phyloP scores from a whole-genome alignment of 2,329 filamentous ascomycete species.

The Clathrospora elynae region DNA sequence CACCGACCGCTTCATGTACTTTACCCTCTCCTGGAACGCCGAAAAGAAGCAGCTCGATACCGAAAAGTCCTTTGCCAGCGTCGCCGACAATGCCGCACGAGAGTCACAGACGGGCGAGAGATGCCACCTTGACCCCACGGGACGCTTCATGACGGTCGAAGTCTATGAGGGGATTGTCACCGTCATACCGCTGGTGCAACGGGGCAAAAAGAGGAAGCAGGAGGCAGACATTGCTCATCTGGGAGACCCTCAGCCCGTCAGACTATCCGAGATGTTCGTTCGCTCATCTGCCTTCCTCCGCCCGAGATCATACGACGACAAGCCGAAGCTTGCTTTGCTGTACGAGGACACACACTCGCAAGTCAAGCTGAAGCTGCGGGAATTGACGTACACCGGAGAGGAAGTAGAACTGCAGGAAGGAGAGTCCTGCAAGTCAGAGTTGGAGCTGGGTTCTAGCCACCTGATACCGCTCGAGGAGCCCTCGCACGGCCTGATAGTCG shows the following conservation, averaged over 20 bases:
- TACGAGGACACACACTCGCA: constrained; percentile 66
- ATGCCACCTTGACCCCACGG: constrained; percentile 81
- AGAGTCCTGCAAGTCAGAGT: constrained; percentile 57
- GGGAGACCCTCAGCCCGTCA: constrained; percentile 64
- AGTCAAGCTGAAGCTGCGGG: constrained; percentile 60
- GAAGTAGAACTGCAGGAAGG: constrained; percentile 60
- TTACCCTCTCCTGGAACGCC: constrained; percentile 83
- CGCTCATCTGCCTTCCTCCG: constrained; percentile 69
- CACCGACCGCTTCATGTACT: constrained; percentile 88
- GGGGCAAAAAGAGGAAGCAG: constrained; percentile 57
- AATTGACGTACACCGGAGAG: constrained; percentile 59
- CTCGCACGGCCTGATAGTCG: constrained; percentile 55
- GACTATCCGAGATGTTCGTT: constrained; percentile 70
- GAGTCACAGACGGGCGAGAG: constrained; percentile 83
- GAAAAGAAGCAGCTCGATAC: constrained; percentile 59
- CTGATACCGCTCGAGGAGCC: constrained; percentile 66
- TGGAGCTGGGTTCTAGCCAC: constrained; percentile 66
- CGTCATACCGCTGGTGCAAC: constrained; percentile 64
- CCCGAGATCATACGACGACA: constrained; percentile 54
- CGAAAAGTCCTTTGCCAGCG: constrained; percentile 63
- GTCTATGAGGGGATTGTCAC: constrained; percentile 71
- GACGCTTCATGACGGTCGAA: constrained; percentile 69
- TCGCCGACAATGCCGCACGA: constrained; percentile 65
- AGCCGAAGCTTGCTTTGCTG: constrained; percentile 67
- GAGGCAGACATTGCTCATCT: constrained; percentile 61